Evolutionary conservation across 257 asterid genomes (phyloP).

Genomic region (Solanum raphanifolium): DNA sequence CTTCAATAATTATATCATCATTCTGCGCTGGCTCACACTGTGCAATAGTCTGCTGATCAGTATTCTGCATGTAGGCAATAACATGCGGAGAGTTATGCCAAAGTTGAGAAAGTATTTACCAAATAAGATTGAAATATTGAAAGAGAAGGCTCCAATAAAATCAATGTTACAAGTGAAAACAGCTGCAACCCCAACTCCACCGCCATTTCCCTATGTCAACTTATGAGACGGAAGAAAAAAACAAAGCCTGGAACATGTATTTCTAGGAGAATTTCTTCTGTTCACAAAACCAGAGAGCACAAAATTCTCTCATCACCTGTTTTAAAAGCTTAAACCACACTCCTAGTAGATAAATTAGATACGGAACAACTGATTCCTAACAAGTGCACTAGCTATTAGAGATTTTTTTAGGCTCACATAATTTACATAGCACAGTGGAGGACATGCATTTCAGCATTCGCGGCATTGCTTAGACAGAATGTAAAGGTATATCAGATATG

Average conservation of each 20-base stretch:
- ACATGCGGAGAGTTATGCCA: not conserved
- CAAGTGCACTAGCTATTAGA: not conserved
- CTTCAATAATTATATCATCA: slow-evolving; percentile 41
- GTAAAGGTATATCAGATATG: not conserved
- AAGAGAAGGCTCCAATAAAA: not conserved
- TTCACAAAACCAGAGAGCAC: not conserved
- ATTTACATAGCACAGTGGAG: not conserved
- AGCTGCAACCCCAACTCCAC: not conserved
- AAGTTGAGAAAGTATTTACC: not conserved
- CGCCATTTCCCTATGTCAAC: not conserved
- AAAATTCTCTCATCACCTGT: not conserved
- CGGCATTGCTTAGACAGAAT: not conserved
- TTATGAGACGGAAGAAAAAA: not conserved
- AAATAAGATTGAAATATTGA: not conserved
- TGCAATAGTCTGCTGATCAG: slow-evolving; percentile 16
- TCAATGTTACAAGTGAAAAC: not conserved
- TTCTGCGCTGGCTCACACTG: slow-evolving; percentile 29
- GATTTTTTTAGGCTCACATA: not conserved
- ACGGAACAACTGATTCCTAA: not conserved
- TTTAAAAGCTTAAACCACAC: not conserved
- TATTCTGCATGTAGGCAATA: slow-evolving; percentile 13
- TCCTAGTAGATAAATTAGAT: not conserved
- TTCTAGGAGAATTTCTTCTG: not conserved
- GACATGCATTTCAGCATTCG: not conserved
- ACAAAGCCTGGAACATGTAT: not conserved